Conservation (phyloP, 164 flowering plant species). For the Hamamelis virginiana region DNA sequence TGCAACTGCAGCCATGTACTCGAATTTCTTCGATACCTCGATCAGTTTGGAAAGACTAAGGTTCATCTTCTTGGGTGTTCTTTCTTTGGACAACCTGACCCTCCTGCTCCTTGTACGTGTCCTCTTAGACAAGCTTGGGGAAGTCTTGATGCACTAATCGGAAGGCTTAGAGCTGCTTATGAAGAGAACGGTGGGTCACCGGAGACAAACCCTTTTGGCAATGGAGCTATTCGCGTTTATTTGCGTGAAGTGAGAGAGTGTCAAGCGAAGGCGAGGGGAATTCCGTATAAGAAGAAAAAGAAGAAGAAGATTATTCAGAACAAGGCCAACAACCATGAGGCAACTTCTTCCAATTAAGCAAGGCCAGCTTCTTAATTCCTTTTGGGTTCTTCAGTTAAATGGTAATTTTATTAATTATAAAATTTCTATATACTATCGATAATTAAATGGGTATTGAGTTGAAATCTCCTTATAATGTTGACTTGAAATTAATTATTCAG, state of each 20-base stretch:
- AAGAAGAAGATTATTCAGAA: constrained; percentile 34
- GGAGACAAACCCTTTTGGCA: constrained; percentile 54
- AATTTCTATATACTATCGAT: no score
- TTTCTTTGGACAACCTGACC: constrained; percentile 59
- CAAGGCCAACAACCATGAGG: constrained; percentile 12
- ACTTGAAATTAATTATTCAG: no score
- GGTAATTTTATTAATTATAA: constrained; percentile 23
- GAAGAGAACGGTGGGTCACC: constrained; percentile 59
- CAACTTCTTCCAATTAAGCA: constrained; percentile 22
- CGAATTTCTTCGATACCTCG: constrained; percentile 52
- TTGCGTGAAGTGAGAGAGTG: constrained; percentile 49
- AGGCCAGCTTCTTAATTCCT: constrained; percentile 17
- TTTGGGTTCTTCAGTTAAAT: constrained; percentile 5
- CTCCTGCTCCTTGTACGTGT: constrained; percentile 56
- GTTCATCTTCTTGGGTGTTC: constrained; percentile 49
- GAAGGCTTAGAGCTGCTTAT: constrained; percentile 57
- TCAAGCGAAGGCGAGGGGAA: constrained; percentile 60
- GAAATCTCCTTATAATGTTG: no score
- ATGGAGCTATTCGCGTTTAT: constrained; percentile 47
- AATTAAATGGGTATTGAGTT: not conserved
- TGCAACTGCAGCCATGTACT: constrained; percentile 52
- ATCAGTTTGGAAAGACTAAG: constrained; percentile 64
- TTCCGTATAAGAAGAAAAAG: constrained; percentile 58
- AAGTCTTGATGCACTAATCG: constrained; percentile 56
- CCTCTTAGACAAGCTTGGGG: constrained; percentile 67